Evolutionary conservation across 2,329 filamentous ascomycete genomes (phyloP), one percentile per base, ranked within the genome.

Genomic region (Xylariomycetidae sp.): DNA sequence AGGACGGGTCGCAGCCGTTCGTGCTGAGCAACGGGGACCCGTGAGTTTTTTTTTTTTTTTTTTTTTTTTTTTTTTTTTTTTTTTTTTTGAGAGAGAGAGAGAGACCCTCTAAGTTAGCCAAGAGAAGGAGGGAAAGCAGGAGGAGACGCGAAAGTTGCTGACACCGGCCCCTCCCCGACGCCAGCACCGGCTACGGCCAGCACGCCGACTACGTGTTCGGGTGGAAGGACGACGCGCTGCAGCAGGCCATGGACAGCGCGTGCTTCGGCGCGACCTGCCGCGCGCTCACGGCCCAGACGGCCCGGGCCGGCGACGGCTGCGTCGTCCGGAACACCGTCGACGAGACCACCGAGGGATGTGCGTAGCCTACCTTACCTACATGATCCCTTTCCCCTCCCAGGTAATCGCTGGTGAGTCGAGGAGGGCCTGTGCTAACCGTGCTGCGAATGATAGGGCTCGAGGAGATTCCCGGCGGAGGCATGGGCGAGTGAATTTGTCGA

Each of bases 191-290:
- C 10, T 50, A 44, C 12, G 48, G 46, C 7, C 48, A 49, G 16
- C 46, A 50, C 19, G 46, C 34, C 5, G 48, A 50, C 24, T 49
- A 49, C 15, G 48, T 50, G 5, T 50, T 50, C 35, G 48, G 48
- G 4, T 50, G 48, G 48, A 44, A 49, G 28, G 36, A 32, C 20
- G 34, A 48, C 25, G 38, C 43, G 12, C 42, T 50, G 6, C 48
- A 50, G 29, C 38, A 16, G 8, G 37, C 48, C n/a, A 50, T 50
- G 48, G 44, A 49, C 23, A 41, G 39, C 15, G 35, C 30, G 14
- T 51, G 48, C 35, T 51, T 51, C 16, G 48, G 48, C 15, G 34
- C 47, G 12, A 43, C 40, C n/a, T 51, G 48, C 37, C 31, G 22
- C 10, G 38, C 39, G 2, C 45, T 51, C 18, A 29, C 38, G 31